Evolutionary conservation across 1,139 yeast genomes (phyloP), one percentile per base, ranked within the genome.

Genomic region (Sugiyamaella pinicola): DNA sequence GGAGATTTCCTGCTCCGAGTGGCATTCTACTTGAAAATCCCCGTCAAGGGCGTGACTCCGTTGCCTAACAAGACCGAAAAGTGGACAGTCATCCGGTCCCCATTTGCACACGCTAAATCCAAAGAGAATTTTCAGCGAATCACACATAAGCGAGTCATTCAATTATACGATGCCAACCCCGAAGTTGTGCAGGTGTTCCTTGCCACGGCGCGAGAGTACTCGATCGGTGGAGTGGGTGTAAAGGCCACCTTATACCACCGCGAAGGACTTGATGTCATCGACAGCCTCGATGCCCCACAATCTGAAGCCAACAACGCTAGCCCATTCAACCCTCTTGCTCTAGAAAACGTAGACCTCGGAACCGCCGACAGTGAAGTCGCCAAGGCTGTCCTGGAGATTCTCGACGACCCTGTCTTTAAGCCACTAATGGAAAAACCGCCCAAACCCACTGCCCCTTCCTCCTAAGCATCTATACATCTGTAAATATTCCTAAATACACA

Each of bases 91-190:
- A 89, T 87, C 63, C 82, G 86, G 68, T 85, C 96, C 3, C 98
- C 98, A 1, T 93, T 93, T 69, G 96, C 88, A 31, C 95, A 88
- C 67, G 96, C 98, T 51, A 91, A 91, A 69, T 80, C 95, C 8
- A 93, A 93, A 73, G 96, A 93, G 73, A 93, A 93, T 75, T 93
- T 88, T 74, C 88, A 88, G 74, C 83, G 98, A 74, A 79, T 82
- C 51, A 93, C 98, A 0, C 88, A 82, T 69, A 82, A 85, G 64
- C 81, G 95, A 57, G 72, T 81, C 59, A 75, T 93, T 59, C 77
- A 78, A 58, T 87, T 90, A 17, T 90, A 81, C 76, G 98, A 93
- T 70, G 82, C 96, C 21, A 84, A 87, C 59, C 85, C 93, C 1
- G 96, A 89, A 64, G 84, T 87, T 3, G 77, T 93, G 45, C 96